These are phyloP conservation scores for Fusarium cicatricum DNA, from an alignment of 2,329 filamentous ascomycete genomes.

Conservation along the genomic window DNA sequence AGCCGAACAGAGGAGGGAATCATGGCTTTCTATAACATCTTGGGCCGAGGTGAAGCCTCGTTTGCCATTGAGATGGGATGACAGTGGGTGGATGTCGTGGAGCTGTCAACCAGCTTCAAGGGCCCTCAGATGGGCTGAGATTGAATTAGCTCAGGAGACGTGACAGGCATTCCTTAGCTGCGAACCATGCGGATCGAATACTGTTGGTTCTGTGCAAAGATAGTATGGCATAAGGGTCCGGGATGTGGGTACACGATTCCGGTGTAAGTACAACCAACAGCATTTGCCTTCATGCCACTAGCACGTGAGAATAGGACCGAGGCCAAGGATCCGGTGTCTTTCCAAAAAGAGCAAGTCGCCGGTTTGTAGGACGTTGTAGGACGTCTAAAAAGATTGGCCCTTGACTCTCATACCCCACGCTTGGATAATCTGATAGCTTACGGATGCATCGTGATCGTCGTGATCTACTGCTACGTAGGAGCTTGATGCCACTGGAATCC, in stretches of 20 bases:
- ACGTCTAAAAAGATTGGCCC: background rate
- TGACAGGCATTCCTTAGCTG: background rate
- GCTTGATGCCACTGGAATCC: background rate
- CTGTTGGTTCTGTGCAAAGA: background rate
- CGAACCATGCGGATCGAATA: background rate
- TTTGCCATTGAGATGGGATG: background rate
- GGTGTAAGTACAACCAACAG: background rate
- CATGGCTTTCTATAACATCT: conserved; percentile 2
- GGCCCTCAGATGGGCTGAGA: conserved; percentile 1
- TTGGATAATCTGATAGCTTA: background rate
- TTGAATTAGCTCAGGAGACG: background rate
- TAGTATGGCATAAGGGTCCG: background rate
- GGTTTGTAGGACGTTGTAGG: background rate
- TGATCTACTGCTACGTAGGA: too few species aligned
- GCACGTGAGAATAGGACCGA: background rate
- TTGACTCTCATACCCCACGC: background rate
- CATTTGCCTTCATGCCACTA: background rate
- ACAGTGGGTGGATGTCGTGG: background rate
- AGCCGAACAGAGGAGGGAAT: background rate
- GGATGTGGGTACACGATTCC: conserved; percentile 1
- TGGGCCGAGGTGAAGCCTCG: background rate
- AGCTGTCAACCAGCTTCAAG: background rate
- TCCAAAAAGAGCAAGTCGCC: background rate
- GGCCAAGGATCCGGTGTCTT: background rate
- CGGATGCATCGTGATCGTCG: conserved; percentile 3